These are phyloP conservation scores for Nakazawaea siamensis DNA, from an alignment of 805 yeast genomes.

Conservation along the genomic window DNA sequence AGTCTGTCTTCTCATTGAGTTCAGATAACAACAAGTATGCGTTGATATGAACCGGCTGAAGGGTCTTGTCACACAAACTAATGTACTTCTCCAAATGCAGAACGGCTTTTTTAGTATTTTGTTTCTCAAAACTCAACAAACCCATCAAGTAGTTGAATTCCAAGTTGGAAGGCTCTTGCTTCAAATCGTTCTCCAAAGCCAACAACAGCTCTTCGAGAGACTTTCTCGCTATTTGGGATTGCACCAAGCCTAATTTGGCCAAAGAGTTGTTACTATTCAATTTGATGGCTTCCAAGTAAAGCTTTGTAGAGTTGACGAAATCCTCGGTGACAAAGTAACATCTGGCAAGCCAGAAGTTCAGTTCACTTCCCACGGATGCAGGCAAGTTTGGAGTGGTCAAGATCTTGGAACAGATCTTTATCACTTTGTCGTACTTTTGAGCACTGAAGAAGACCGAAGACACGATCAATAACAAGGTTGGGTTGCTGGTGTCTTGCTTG, in stretches of 20 bases:
- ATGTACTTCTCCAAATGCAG: conserved; percentile 63
- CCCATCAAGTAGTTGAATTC: conserved; percentile 79
- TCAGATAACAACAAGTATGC: conserved; percentile 65
- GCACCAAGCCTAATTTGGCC: conserved; percentile 79
- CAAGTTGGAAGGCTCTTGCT: conserved; percentile 55
- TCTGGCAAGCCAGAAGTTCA: conserved; percentile 82
- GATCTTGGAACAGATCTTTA: conserved; percentile 34
- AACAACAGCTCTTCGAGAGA: conserved; percentile 77
- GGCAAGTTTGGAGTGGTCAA: not conserved
- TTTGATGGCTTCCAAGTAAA: conserved; percentile 65
- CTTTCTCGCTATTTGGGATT: conserved; percentile 69
- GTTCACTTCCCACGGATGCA: conserved; percentile 43
- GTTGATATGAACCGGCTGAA: conserved; percentile 52
- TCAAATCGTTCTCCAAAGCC: conserved; percentile 69
- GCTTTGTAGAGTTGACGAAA: conserved; percentile 59
- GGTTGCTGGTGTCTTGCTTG: conserved; percentile 36
- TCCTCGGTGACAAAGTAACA: conserved; percentile 54
- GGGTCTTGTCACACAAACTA: conserved; percentile 44
- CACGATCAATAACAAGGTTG: conserved; percentile 56
- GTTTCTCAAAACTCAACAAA: conserved; percentile 45
- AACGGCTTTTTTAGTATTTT: conserved; percentile 42
- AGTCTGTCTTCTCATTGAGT: conserved; percentile 59
- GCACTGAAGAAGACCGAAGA: conserved; percentile 69
- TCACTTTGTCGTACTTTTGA: conserved; percentile 48
- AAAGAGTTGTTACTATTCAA: conserved; percentile 56